phyloP scores from a whole-genome alignment of 2,329 filamentous ascomycete species.

The Aspergillus texensis region DNA sequence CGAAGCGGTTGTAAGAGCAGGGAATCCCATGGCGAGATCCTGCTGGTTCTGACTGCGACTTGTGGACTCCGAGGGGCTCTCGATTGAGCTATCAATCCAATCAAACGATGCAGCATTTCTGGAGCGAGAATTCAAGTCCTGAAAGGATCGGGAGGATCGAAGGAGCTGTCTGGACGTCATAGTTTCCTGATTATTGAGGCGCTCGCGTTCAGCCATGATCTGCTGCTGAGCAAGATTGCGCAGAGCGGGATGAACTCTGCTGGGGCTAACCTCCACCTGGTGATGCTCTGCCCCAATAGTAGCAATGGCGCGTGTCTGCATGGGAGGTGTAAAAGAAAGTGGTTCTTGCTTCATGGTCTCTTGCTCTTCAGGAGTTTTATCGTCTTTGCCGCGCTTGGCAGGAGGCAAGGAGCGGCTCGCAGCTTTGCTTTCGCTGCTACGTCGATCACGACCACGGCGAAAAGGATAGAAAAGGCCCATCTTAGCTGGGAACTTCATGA shows the following conservation, averaged over 20 bases:
- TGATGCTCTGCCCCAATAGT: not conserved
- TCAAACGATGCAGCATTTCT: not conserved
- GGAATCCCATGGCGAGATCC: not conserved
- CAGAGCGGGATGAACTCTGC: conserved; percentile 17
- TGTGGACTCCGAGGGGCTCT: not conserved
- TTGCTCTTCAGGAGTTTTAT: not conserved
- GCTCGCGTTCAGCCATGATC: conserved; percentile 20
- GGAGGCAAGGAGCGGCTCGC: conserved; percentile 9
- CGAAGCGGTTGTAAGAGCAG: not conserved
- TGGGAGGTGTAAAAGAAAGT: not conserved
- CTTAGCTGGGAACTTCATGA: conserved; percentile 15
- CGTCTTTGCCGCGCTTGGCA: not conserved
- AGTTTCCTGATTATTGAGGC: not conserved
- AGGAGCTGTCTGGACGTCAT: not conserved
- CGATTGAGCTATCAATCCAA: not conserved
- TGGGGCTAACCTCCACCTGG: conserved; percentile 5
- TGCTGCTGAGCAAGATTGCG: conserved; percentile 13
- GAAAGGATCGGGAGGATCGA: not conserved
- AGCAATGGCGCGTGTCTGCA: not conserved
- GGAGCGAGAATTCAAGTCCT: not conserved
- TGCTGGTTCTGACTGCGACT: not conserved
- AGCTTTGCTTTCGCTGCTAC: conserved; percentile 4
- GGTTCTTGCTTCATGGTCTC: not conserved
- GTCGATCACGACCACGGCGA: conserved; percentile 17
- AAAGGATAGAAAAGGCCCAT: conserved; percentile 20